Evolutionary conservation across 306 rosid species (phyloP).

Genomic region (Lathyrus oleraceus): DNA sequence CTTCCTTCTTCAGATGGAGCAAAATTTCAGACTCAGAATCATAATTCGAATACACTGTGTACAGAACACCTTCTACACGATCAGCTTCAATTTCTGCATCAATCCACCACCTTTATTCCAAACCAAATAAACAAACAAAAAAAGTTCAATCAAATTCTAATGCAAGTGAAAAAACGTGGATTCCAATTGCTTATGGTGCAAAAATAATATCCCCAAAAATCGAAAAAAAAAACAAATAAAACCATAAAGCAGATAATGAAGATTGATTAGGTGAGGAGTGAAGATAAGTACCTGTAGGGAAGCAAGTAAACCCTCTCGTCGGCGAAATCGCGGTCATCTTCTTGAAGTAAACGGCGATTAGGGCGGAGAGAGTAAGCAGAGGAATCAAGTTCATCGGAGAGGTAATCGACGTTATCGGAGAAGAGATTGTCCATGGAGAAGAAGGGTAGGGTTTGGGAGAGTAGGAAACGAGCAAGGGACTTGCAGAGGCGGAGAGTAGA

Average conservation of each 20-base stretch:
- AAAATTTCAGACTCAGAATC: slow-evolving; percentile 48
- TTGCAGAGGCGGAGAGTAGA: slow-evolving; percentile 69
- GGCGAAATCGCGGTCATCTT: slow-evolving; percentile 40
- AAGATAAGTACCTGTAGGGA: slow-evolving; percentile 50
- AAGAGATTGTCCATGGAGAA: slow-evolving; percentile 60
- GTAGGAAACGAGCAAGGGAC: slow-evolving; percentile 51
- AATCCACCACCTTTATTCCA: slow-evolving; percentile 74
- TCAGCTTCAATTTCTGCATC: slow-evolving; percentile 52
- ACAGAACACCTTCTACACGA: slow-evolving; percentile 54
- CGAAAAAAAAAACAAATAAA: background rate
- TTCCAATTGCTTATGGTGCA: slow-evolving; percentile 1
- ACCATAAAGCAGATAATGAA: background rate
- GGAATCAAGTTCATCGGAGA: slow-evolving; percentile 55
- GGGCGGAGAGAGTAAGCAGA: slow-evolving; percentile 39
- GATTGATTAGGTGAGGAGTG: background rate
- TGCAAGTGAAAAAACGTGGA: background rate
- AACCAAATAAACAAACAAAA: slow-evolving; percentile 5
- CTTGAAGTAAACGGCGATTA: slow-evolving; percentile 56
- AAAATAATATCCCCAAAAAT: background rate
- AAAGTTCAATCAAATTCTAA: background rate
- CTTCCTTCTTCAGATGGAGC: slow-evolving; percentile 56
- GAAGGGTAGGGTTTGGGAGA: slow-evolving; percentile 61
- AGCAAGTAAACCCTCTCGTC: slow-evolving; percentile 64
- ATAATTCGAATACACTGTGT: slow-evolving; percentile 41
- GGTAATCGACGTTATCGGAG: slow-evolving; percentile 32